Conservation (phyloP, 2,329 filamentous ascomycete genomes). For the Sporothrix dimorphospora region DNA sequence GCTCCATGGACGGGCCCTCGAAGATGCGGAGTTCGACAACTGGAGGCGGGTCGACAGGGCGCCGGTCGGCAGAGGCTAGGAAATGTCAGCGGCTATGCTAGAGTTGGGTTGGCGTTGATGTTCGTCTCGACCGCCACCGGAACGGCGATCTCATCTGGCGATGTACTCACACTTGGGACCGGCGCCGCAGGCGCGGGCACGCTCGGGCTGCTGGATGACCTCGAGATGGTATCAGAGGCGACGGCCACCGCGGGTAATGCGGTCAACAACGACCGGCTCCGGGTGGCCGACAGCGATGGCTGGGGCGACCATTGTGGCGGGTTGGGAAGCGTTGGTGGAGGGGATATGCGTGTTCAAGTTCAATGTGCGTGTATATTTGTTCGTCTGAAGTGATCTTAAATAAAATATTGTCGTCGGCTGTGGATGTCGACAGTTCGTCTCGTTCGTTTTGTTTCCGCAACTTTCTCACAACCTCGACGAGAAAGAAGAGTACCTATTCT, state of each 20-base stretch:
- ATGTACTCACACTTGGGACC: slow-evolving; percentile 82
- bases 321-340: not conserved
- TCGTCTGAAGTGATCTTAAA: not conserved
- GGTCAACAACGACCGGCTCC: slow-evolving; percentile 42
- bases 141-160: too few relatives aligned
- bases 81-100: not conserved
- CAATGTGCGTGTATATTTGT: not conserved
- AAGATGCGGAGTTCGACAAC: slow-evolving; percentile 89
- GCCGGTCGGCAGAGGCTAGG: slow-evolving; percentile 79
- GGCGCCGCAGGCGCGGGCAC: slow-evolving; percentile 91
- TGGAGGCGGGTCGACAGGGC: slow-evolving; percentile 90
- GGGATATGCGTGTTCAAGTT: not conserved
- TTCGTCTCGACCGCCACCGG: not conserved
- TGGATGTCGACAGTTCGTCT: not conserved
- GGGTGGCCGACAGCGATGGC: slow-evolving; percentile 35
- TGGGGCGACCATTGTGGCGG: slow-evolving; percentile 29
- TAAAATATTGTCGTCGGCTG: not conserved
- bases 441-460: not conserved
- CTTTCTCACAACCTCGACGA: not conserved
- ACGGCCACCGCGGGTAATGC: slow-evolving; percentile 74
- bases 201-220: slow-evolving; percentile 92
- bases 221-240: slow-evolving; percentile 79
- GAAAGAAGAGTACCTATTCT: not conserved
- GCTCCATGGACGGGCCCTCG: slow-evolving; percentile 66
- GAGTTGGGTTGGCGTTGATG: not conserved